Percentiles rank a stretch among this genome's conserved stretches.
phyloP scores from a whole-genome alignment of 805 yeast species.

The Barnettozyma californica region DNA sequence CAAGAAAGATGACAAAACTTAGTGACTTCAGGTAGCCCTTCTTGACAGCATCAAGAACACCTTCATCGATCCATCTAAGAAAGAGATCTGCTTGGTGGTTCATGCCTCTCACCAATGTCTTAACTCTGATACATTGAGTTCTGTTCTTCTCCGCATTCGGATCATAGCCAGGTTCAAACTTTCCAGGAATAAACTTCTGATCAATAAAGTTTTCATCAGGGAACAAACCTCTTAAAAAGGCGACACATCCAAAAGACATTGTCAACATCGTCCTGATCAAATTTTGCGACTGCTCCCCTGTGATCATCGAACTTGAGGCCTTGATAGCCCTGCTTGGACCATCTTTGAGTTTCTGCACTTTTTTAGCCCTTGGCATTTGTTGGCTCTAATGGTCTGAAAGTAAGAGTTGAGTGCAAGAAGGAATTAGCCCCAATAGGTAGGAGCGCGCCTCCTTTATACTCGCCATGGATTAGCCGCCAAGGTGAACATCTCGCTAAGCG shows the following conservation, averaged over 20 bases:
- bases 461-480: not conserved
- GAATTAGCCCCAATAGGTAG: not conserved
- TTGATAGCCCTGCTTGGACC: not conserved
- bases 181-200: slow-evolving; percentile 37
- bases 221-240: slow-evolving; percentile 52
- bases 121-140: slow-evolving; percentile 38
- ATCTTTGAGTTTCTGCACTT: not conserved
- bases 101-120: slow-evolving; percentile 42
- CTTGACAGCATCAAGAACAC: slow-evolving; percentile 41
- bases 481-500: not conserved
- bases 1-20: slow-evolving; percentile 40
- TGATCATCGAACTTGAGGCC: slow-evolving; percentile 17
- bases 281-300: slow-evolving; percentile 38
- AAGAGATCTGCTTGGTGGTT: slow-evolving; percentile 43
- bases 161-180: slow-evolving; percentile 25
- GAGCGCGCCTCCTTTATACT: not conserved
- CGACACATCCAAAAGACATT: slow-evolving; percentile 53
- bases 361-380: not conserved
- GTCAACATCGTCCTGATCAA: slow-evolving; percentile 43
- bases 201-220: slow-evolving; percentile 50
- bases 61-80: slow-evolving; percentile 49
- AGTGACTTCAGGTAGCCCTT: slow-evolving; percentile 38
- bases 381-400: too few relatives aligned
- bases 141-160: slow-evolving; percentile 24
- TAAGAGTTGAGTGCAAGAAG: not conserved